A percentile compares a stretch with the other conserved stretches of the same genome.
These are phyloP conservation scores for Citrus reticulata DNA, from an alignment of 345 rosid genomes.

Conservation along the genomic window DNA sequence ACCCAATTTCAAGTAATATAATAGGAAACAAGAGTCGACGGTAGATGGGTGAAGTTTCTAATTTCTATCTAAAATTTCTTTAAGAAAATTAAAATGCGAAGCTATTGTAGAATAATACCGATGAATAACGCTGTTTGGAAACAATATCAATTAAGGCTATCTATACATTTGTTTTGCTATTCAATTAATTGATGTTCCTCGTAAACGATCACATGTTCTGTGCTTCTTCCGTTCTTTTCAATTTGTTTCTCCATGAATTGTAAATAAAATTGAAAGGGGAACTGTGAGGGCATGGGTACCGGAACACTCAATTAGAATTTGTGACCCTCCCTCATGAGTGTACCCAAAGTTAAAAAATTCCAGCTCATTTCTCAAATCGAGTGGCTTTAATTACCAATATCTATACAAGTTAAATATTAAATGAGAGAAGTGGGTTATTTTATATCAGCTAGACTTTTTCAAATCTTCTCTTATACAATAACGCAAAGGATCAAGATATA, in stretches of 20 bases:
- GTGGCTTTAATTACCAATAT: not conserved
- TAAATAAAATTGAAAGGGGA: not conserved
- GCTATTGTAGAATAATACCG: not conserved
- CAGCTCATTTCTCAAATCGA: constrained; percentile 26
- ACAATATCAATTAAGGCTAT: not conserved
- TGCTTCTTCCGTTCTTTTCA: not conserved
- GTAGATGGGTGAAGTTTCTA: no score
- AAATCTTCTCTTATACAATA: not conserved
- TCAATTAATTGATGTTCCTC: not conserved
- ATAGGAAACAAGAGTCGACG: no score
- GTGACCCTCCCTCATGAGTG: constrained; percentile 25
- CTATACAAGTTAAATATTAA: not conserved
- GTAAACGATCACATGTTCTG: not conserved
- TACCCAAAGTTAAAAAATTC: constrained; percentile 30
- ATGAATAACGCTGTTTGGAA: not conserved
- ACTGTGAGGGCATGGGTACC: not conserved
- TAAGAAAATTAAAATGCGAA: no score
- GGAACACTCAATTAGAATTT: constrained; percentile 14
- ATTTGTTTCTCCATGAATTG: not conserved
- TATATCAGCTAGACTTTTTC: not conserved
- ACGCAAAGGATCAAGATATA: not conserved
- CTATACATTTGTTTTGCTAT: not conserved
- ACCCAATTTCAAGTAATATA: no score
- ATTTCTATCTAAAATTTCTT: no score
- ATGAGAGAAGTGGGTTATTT: not conserved